Conservation (phyloP, 345 rosid genomes). For the Tarenaya hassleriana region DNA sequence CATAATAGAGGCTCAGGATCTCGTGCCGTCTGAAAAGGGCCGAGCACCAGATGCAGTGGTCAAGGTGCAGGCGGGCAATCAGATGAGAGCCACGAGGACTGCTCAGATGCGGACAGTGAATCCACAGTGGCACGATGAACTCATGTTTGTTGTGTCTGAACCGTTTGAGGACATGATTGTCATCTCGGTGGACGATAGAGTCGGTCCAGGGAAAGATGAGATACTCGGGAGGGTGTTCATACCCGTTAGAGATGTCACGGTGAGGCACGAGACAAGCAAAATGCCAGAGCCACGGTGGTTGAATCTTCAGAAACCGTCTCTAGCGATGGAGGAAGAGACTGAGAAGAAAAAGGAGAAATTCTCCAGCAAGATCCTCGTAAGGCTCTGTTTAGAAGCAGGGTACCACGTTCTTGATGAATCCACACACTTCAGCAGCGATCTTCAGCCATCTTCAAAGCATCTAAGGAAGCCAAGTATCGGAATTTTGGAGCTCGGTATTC, state of each 20-base stretch:
- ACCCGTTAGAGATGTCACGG: slow-evolving; percentile 41
- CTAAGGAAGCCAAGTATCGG: slow-evolving; percentile 72
- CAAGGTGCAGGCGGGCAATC: slow-evolving; percentile 55
- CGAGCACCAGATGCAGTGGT: slow-evolving; percentile 56
- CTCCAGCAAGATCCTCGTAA: slow-evolving; percentile 67
- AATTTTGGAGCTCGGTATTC: slow-evolving; percentile 78
- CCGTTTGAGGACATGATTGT: slow-evolving; percentile 74
- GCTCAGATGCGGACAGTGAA: slow-evolving; percentile 41
- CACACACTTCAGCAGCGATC: slow-evolving; percentile 88
- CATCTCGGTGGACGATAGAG: slow-evolving; percentile 62
- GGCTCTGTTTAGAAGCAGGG: slow-evolving; percentile 70
- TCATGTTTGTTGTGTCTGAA: slow-evolving; percentile 85
- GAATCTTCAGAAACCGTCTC: slow-evolving; percentile 48
- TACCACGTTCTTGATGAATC: slow-evolving; percentile 96
- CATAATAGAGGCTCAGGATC: slow-evolving; percentile 81
- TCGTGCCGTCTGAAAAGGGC: slow-evolving; percentile 57
- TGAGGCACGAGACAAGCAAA: slow-evolving; percentile 45
- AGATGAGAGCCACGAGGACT: slow-evolving; percentile 48
- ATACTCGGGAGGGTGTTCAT: slow-evolving; percentile 48
- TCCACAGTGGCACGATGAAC: slow-evolving; percentile 79
- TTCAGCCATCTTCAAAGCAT: slow-evolving; percentile 80
- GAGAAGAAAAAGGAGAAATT: slow-evolving; percentile 75
- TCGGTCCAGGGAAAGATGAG: slow-evolving; percentile 73
- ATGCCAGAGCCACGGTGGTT: slow-evolving; percentile 69
- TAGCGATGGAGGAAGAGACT: slow-evolving; percentile 41